Conservation (phyloP, 805 yeast species). For the Yarrowia porcina region DNA sequence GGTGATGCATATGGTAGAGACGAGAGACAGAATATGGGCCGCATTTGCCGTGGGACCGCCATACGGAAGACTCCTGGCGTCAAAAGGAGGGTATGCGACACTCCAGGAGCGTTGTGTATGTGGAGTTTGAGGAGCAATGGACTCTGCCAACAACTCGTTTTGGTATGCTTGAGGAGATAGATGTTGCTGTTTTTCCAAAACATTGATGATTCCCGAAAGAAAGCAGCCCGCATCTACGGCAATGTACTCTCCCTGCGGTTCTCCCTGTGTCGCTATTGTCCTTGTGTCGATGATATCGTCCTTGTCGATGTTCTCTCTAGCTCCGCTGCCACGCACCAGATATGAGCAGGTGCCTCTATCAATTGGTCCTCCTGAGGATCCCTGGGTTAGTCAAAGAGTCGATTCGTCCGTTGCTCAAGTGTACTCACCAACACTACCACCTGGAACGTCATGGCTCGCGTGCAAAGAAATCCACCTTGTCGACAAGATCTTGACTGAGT, state of each 20-base stretch:
- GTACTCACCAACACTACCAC: conserved; percentile 33
- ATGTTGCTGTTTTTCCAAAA: conserved; percentile 31
- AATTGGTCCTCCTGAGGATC: conserved; percentile 83
- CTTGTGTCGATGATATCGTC: background rate
- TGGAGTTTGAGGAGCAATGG: background rate
- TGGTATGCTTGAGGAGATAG: background rate
- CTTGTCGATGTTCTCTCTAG: background rate
- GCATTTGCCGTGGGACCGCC: conserved; percentile 6
- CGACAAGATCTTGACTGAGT: background rate
- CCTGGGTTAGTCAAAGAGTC: conserved; percentile 37
- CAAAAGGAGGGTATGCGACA: conserved; percentile 14
- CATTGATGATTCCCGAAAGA: conserved; percentile 50
- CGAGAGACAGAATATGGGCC: conserved; percentile 3
- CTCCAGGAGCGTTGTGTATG: background rate
- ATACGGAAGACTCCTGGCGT: background rate
- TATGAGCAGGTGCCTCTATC: conserved; percentile 68
- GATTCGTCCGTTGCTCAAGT: background rate
- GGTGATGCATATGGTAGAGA: conserved; percentile 47
- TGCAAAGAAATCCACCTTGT: conserved; percentile 5
- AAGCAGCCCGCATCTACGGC: conserved; percentile 83
- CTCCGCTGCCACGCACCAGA: conserved; percentile 48
- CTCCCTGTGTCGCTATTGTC: conserved; percentile 27
- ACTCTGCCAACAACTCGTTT: background rate
- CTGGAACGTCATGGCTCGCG: conserved; percentile 30
- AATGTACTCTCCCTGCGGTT: conserved; percentile 39